A percentile compares a stretch with the other conserved stretches of the same genome.
phyloP scores from a whole-genome alignment of 495 filamentous ascomycete species.

The Lichina pygmaea region DNA sequence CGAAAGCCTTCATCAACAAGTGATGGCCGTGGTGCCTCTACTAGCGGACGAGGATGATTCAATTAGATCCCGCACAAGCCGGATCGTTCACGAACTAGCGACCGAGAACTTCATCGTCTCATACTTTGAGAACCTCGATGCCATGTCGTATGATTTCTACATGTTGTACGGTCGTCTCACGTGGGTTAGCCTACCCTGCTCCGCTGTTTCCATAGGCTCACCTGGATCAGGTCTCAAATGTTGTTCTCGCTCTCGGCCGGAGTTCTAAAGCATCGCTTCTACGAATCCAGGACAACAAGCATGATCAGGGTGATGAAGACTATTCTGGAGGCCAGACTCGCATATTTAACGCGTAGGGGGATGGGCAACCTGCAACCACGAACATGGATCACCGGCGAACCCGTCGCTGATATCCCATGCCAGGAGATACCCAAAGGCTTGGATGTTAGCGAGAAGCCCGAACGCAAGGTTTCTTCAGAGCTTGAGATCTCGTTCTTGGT shows the following conservation, averaged over 20 bases:
- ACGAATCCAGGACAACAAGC: conserved; percentile 1
- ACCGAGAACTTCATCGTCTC: not conserved
- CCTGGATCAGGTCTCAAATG: conserved; percentile 1
- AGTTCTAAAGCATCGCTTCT: not conserved
- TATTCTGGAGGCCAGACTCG: not conserved
- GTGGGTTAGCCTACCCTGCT: conserved; percentile 11
- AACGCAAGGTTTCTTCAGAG: conserved; percentile 10
- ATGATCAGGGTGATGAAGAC: conserved; percentile 1
- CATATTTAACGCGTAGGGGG: not conserved
- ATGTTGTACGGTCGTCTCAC: conserved; percentile 25
- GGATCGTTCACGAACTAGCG: not conserved
- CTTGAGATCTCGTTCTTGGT: conserved; percentile 32
- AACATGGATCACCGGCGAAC: no score
- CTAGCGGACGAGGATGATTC: not conserved
- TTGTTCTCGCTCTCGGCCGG: conserved; percentile 1
- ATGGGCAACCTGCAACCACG: no score
- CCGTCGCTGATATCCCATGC: no score
- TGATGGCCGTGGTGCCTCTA: not conserved
- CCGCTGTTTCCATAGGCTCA: not conserved
- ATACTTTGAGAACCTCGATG: conserved; percentile 6
- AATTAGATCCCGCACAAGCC: not conserved
- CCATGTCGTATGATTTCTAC: conserved; percentile 14
- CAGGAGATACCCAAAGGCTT: not conserved
- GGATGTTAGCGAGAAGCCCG: conserved; percentile 8
- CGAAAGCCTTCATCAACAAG: not conserved